Evolutionary conservation across 768 basidiomycete species (phyloP), one percentile per base, ranked within the genome.

Genomic region (Agaricus subrufescens): DNA sequence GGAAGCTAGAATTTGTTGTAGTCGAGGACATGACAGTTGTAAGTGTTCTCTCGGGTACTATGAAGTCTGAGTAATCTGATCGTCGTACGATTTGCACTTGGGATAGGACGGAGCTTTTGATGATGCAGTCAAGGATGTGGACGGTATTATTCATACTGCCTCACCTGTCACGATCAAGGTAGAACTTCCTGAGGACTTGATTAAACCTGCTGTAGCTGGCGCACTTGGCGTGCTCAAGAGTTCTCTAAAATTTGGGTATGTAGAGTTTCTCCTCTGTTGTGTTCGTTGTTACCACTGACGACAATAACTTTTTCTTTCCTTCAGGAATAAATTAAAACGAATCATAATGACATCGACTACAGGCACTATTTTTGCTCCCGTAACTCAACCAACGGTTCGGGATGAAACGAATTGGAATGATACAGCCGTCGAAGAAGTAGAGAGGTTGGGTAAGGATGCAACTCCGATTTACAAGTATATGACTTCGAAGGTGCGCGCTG

Each of bases 121-220:
- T 40, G 50, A 49, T 14, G 37, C 46, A 2, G 57, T 61, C 30
- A 42, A 47, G 27, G 60, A 54, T 30, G 34, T 61, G 12, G 57
- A 58, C 34, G 60, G 26, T 11, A 52, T 61, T 8, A 40, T 55
- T 12, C 60, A 61, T 37, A 34, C 54, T 6, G 60, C 57, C 2
- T 58, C 57, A 6, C 57, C 60, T 5, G 46, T 61, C 37, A 25
- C 4, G 15, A 11, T 45, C 8, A 30, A 3, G 38, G 31, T 8
- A 19, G 14, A 8, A 3, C 37, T 37, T 9, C n/a, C 23, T 30
- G 34, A 34, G 55, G 53, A 59, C 14, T 46, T 55, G 25, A 59
- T 59, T 14, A 55, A 55, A 6, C 58, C 54, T 19, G 37, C 49
- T 12, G 49, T 54, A 8, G 27, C 54, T 11, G 58, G 48, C 23